Conservation (phyloP, 768 basidiomycete species). For the Russula vinacea region DNA sequence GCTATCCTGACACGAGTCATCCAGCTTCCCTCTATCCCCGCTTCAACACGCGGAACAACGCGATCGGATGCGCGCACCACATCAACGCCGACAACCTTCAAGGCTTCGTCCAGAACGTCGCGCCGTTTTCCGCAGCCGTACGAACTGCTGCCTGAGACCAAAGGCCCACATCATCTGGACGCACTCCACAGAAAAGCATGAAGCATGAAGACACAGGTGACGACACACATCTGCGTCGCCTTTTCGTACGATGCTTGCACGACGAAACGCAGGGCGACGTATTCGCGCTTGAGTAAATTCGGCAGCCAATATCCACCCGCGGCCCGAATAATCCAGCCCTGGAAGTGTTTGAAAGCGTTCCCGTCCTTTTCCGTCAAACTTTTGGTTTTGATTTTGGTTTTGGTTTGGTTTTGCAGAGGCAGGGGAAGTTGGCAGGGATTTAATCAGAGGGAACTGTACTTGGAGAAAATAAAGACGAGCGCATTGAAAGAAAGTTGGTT, state of each 20-base stretch:
- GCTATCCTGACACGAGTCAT: background rate
- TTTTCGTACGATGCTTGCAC: conserved; percentile 42
- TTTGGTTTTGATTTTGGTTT: too few species aligned
- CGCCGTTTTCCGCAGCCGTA: conserved; percentile 30
- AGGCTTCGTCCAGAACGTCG: conserved; percentile 36
- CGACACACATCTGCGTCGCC: conserved; percentile 41
- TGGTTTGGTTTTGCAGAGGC: too few species aligned
- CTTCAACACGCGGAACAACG: conserved; percentile 43
- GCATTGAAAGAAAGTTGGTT: too few species aligned
- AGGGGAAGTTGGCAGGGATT: too few species aligned
- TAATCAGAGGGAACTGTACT: too few species aligned
- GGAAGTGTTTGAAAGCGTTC: too few species aligned
- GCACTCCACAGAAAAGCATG: conserved; percentile 44
- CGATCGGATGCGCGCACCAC: conserved; percentile 32
- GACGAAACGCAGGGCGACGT: too few species aligned
- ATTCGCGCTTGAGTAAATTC: too few species aligned
- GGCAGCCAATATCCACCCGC: too few species aligned
- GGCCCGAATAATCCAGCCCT: too few species aligned
- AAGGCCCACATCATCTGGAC: conserved; percentile 26
- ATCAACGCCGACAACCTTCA: conserved; percentile 39
- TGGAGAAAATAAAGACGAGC: too few species aligned
- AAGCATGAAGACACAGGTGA: conserved; percentile 48
- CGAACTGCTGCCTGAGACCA: conserved; percentile 35
- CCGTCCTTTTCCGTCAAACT: too few species aligned
- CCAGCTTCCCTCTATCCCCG: conserved; percentile 43